Conservation (phyloP, 2,329 filamentous ascomycete genomes). For the Fusarium sacchari region DNA sequence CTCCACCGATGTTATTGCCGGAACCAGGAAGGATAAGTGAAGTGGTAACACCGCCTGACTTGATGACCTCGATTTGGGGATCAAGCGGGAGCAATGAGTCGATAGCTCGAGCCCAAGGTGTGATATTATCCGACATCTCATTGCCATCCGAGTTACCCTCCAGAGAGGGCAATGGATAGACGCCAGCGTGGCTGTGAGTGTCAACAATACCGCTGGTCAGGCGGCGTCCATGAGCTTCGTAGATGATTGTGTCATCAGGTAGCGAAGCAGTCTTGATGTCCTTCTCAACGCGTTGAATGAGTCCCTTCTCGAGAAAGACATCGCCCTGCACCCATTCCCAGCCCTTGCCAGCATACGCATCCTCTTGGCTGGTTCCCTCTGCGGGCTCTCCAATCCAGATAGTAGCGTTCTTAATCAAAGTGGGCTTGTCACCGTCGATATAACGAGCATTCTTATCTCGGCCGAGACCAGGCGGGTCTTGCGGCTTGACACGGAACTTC, state of each 20-base stretch:
- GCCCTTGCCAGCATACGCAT: slow-evolving; percentile 67
- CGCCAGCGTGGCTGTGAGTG: slow-evolving; percentile 75
- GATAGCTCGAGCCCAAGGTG: slow-evolving; percentile 73
- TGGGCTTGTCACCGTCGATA: slow-evolving; percentile 66
- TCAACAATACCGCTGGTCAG: slow-evolving; percentile 76
- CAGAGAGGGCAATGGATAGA: slow-evolving; percentile 66
- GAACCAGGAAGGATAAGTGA: slow-evolving; percentile 74
- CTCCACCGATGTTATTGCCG: slow-evolving; percentile 78
- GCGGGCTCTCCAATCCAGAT: slow-evolving; percentile 73
- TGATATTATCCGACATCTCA: slow-evolving; percentile 71
- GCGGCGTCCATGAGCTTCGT: slow-evolving; percentile 68
- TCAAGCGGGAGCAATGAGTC: slow-evolving; percentile 73
- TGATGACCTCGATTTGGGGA: slow-evolving; percentile 74
- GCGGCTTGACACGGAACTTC: slow-evolving; percentile 63
- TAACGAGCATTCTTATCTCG: slow-evolving; percentile 70
- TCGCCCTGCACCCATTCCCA: slow-evolving; percentile 70
- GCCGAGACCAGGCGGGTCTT: slow-evolving; percentile 64
- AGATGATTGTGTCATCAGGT: slow-evolving; percentile 60
- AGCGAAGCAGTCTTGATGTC: slow-evolving; percentile 56
- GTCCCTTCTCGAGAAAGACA: slow-evolving; percentile 68
- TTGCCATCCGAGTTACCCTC: slow-evolving; percentile 68
- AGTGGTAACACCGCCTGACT: slow-evolving; percentile 77
- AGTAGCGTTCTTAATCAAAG: slow-evolving; percentile 72
- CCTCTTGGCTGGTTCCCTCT: slow-evolving; percentile 59
- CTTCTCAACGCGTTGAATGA: slow-evolving; percentile 65